These are phyloP conservation scores for Hysterangium stoloniferum DNA, from an alignment of 768 basidiomycete species.

Conservation along the genomic window DNA sequence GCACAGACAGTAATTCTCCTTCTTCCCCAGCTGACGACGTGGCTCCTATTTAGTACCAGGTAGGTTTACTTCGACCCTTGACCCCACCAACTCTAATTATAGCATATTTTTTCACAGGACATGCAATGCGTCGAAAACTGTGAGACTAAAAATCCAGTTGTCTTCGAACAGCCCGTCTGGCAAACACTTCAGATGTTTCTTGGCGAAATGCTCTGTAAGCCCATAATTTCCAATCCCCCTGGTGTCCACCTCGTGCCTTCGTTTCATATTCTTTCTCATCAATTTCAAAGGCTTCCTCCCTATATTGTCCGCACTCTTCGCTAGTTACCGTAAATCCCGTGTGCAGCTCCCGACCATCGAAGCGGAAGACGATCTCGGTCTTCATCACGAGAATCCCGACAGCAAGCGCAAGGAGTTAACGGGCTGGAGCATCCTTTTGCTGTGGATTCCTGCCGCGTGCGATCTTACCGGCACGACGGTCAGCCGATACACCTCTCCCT, in stretches of 20 bases:
- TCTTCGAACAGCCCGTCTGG: slow-evolving; percentile 95
- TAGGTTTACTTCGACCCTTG: background rate
- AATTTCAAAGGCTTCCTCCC: slow-evolving; percentile 67
- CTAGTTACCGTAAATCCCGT: slow-evolving; percentile 31
- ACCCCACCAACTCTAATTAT: background rate
- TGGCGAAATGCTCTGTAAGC: slow-evolving; percentile 91
- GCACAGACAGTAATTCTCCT: background rate
- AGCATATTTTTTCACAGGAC: slow-evolving; percentile 44
- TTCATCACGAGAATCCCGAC: slow-evolving; percentile 15
- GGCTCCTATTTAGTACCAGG: background rate
- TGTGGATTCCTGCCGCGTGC: slow-evolving; percentile 85
- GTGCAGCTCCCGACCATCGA: slow-evolving; percentile 47
- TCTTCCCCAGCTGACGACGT: background rate
- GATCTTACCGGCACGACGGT: slow-evolving; percentile 91
- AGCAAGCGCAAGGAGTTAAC: slow-evolving; percentile 37
- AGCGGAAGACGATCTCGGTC: slow-evolving; percentile 28
- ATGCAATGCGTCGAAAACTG: slow-evolving; percentile 99
- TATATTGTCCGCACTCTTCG: slow-evolving; percentile 63
- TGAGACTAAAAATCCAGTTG: slow-evolving; percentile 54
- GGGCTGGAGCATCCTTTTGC: slow-evolving; percentile 64
- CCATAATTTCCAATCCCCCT: slow-evolving; percentile 13
- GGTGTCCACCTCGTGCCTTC: background rate
- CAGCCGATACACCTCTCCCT: slow-evolving; percentile 25
- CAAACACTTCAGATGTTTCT: slow-evolving; percentile 89
- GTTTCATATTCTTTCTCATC: slow-evolving; percentile 12